Evolutionary conservation across 2,329 filamentous ascomycete species (phyloP).

Genomic region (Calonectria leucothoes): DNA sequence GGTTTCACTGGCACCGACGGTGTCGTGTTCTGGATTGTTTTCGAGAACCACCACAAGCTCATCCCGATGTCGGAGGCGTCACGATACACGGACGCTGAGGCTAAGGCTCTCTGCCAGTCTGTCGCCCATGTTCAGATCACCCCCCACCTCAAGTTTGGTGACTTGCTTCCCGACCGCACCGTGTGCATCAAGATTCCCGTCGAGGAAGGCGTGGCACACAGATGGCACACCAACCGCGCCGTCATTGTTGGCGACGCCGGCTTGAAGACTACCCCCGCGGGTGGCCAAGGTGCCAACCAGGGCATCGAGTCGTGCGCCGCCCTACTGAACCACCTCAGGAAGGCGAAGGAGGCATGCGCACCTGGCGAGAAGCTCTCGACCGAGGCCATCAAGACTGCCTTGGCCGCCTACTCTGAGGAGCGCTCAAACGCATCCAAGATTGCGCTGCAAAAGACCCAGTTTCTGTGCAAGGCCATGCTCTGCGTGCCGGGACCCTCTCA

Average conservation of each 20-base stretch:
- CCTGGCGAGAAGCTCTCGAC: not conserved
- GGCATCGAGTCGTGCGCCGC: not conserved
- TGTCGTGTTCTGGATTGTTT: constrained; percentile 1
- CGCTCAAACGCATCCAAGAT: not conserved
- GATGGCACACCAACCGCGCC: not conserved
- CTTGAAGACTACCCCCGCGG: not conserved
- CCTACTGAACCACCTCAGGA: not conserved
- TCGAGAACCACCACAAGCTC: not conserved
- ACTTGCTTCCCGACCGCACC: not conserved
- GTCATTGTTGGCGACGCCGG: not conserved
- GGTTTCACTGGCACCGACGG: constrained; percentile 1
- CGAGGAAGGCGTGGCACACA: not conserved
- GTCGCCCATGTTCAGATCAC: constrained; percentile 1
- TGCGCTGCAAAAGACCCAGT: not conserved
- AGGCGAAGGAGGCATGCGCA: not conserved
- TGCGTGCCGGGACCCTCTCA: not conserved
- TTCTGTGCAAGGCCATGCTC: constrained; percentile 5
- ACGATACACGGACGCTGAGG: not conserved
- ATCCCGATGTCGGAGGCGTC: not conserved
- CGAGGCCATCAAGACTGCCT: not conserved
- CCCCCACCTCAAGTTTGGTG: constrained; percentile 1
- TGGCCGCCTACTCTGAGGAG: not conserved
- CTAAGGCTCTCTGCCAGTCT: not conserved
- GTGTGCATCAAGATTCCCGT: not conserved
- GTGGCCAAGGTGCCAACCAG: not conserved